phyloP scores from a whole-genome alignment of 345 rosid genomes.

The Brassica incana region DNA sequence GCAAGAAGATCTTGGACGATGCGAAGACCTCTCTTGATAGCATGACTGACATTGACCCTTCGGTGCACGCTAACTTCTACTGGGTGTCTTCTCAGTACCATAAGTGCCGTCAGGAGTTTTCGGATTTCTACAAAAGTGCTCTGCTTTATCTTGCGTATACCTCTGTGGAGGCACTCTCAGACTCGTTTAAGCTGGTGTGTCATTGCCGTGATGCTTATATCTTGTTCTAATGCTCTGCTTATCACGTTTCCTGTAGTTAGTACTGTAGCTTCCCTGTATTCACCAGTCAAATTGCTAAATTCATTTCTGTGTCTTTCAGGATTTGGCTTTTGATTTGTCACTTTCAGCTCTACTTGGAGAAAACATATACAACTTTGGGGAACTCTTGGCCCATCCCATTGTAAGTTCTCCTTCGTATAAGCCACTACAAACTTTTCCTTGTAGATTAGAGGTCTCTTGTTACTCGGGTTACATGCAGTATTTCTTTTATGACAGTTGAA shows the following conservation, averaged over 20 bases:
- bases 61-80: slow-evolving; percentile 82
- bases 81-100: slow-evolving; percentile 96
- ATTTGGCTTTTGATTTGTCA: slow-evolving; percentile 96
- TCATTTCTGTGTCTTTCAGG: slow-evolving; percentile 46
- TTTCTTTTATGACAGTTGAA: slow-evolving; percentile 59
- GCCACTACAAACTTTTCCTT: background rate
- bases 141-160: slow-evolving; percentile 96
- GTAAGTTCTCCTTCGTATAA: slow-evolving; percentile 53
- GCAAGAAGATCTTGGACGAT: slow-evolving; percentile 88
- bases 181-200: slow-evolving; percentile 88
- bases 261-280: background rate
- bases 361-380: slow-evolving; percentile 97
- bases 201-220: background rate
- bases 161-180: slow-evolving; percentile 89
- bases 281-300: background rate
- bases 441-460: background rate
- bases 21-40: slow-evolving; percentile 84
- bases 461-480: background rate
- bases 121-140: slow-evolving; percentile 90
- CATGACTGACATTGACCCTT: slow-evolving; percentile 98
- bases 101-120: slow-evolving; percentile 79
- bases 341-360: slow-evolving; percentile 98
- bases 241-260: too few relatives aligned
- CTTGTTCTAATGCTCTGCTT: background rate
- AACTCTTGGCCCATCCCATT: slow-evolving; percentile 96